These are phyloP conservation scores for Exophiala dermatitidis DNA, from an alignment of 2,329 filamentous ascomycete genomes.

Conservation along the genomic window DNA sequence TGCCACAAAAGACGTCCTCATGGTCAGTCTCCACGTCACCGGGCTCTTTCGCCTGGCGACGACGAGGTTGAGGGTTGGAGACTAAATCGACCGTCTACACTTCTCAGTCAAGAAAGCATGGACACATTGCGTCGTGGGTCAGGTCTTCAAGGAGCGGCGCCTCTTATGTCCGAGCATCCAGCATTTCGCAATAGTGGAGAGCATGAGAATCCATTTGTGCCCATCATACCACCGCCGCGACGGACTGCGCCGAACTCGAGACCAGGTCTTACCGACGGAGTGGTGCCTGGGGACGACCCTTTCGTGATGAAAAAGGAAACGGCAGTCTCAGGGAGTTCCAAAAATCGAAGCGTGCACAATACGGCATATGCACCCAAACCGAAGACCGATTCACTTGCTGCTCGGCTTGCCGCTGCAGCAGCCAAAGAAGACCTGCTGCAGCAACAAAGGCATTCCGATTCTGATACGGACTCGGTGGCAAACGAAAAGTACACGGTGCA, in stretches of 20 bases:
- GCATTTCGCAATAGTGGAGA: constrained; percentile 9
- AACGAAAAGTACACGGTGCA: neutral
- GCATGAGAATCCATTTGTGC: constrained; percentile 26
- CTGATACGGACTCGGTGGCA: constrained; percentile 2
- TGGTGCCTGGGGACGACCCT: constrained; percentile 12
- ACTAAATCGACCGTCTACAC: constrained; percentile 6
- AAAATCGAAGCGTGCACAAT: constrained; percentile 1
- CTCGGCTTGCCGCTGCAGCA: constrained; percentile 19
- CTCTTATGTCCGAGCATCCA: constrained; percentile 23
- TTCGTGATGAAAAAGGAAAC: constrained; percentile 9
- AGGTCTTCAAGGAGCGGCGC: constrained; percentile 5
- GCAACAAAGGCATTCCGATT: constrained; percentile 9
- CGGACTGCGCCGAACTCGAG: constrained; percentile 20
- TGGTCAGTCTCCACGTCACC: constrained; percentile 16
- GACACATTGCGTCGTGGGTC: constrained; percentile 1
- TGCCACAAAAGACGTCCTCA: constrained; percentile 18
- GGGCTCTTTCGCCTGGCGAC: constrained; percentile 21
- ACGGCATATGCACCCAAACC: neutral
- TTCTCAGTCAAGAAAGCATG: neutral
- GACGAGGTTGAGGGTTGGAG: constrained; percentile 26
- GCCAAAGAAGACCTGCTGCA: constrained; percentile 16
- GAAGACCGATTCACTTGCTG: constrained; percentile 6
- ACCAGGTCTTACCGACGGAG: constrained; percentile 18
- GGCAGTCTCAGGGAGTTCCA: constrained; percentile 2
- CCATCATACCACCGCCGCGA: constrained; percentile 24